Conservation (phyloP, 2,329 filamentous ascomycete species). For the Penicillium sp. region DNA sequence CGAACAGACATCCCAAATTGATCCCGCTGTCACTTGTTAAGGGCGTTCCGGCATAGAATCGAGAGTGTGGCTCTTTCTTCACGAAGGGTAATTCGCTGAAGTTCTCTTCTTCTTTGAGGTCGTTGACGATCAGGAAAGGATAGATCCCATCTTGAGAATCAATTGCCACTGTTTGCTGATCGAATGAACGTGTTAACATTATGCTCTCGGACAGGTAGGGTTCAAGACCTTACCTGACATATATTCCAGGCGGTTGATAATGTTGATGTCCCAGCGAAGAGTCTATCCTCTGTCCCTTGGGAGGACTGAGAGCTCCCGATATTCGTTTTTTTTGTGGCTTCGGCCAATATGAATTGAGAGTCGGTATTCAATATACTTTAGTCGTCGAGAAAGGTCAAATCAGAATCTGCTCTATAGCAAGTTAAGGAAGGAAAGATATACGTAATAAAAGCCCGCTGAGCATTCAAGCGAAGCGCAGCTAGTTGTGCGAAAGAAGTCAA, state of each 20-base stretch:
- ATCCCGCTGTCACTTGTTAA: constrained; percentile 43
- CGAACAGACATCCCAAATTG: constrained; percentile 18
- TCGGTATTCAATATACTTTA: constrained; percentile 16
- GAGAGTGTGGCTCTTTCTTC: constrained; percentile 28
- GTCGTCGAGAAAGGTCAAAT: not conserved
- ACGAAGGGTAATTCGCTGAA: constrained; percentile 37
- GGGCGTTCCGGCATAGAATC: constrained; percentile 57
- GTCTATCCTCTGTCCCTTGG: not conserved
- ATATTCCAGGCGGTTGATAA: constrained; percentile 12
- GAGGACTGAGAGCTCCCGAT: constrained; percentile 4
- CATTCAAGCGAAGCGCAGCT: constrained; percentile 14
- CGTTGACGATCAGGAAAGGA: constrained; percentile 28
- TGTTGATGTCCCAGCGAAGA: constrained; percentile 7
- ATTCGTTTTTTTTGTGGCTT: constrained; percentile 12
- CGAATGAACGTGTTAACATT: not conserved
- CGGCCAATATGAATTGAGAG: constrained; percentile 18
- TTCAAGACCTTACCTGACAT: constrained; percentile 4
- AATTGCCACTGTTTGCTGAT: constrained; percentile 5
- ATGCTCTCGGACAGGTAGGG: not conserved
- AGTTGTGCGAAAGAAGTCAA: constrained; percentile 19
- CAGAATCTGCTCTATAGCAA: not conserved
- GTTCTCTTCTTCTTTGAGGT: constrained; percentile 35
- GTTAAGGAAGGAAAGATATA: not conserved
- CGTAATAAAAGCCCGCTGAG: constrained; percentile 16
- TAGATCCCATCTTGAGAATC: not conserved